A percentile compares a stretch with the other conserved stretches of the same genome.
These are phyloP conservation scores for Aspergillus sp. DNA, from an alignment of 2,329 filamentous ascomycete species.

Conservation along the genomic window DNA sequence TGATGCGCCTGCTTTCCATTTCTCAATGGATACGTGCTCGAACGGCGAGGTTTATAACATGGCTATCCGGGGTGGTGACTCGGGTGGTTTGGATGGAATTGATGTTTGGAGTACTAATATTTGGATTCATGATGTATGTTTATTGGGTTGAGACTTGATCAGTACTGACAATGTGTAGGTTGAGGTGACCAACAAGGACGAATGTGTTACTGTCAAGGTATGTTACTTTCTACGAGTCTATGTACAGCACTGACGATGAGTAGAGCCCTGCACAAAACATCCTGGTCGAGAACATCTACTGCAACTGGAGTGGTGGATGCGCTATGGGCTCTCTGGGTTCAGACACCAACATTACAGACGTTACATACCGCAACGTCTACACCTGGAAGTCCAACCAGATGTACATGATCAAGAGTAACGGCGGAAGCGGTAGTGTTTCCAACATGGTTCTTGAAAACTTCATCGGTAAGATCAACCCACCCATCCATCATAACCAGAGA, in stretches of 20 bases:
- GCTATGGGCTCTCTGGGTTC: conserved; percentile 53
- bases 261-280: conserved; percentile 49
- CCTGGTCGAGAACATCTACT: conserved; percentile 57
- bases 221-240: not conserved
- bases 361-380: conserved; percentile 55
- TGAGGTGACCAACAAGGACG: conserved; percentile 59
- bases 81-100: conserved; percentile 53
- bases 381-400: conserved; percentile 58
- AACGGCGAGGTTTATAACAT: conserved; percentile 54
- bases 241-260: not conserved
- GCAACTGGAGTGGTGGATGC: conserved; percentile 58
- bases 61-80: conserved; percentile 49
- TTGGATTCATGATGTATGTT: conserved; percentile 50
- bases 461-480: conserved; percentile 28
- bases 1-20: conserved; percentile 49
- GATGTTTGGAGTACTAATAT: conserved; percentile 53
- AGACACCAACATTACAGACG: conserved; percentile 47
- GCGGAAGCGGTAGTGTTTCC: conserved; percentile 50
- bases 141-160: no score
- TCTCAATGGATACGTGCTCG: conserved; percentile 46
- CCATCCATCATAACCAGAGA: not conserved
- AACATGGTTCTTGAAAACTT: conserved; percentile 54
- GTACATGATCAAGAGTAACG: conserved; percentile 60
- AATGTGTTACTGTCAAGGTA: conserved; percentile 55
- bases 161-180: conserved; percentile 22